Evolutionary conservation across 164 flowering plant species (phyloP).

Genomic region (Paratinospora sagittata): DNA sequence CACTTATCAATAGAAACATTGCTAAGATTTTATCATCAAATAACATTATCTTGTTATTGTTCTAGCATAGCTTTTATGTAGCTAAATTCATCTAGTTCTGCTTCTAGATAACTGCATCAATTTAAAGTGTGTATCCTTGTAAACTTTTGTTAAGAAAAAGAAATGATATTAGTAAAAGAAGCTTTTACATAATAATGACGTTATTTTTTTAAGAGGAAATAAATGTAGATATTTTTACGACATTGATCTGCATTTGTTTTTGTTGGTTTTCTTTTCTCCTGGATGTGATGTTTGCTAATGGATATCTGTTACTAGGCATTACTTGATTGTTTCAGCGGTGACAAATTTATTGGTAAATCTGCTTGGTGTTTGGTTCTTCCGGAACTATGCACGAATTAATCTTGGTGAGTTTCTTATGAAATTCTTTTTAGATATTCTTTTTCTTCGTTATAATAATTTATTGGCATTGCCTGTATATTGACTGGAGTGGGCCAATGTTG

Average conservation of each 20-base stretch:
- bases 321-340: slow-evolving; percentile 91
- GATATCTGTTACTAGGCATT: slow-evolving; percentile 55
- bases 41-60: too few relatives aligned
- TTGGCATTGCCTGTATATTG: not conserved
- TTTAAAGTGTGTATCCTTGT: too few relatives aligned
- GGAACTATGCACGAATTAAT: slow-evolving; percentile 84
- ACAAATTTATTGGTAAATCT: slow-evolving; percentile 90
- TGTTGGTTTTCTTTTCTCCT: not conserved
- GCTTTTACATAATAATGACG: too few relatives aligned
- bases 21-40: too few relatives aligned
- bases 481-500: not conserved
- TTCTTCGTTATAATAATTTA: not conserved
- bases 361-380: slow-evolving; percentile 98
- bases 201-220: too few relatives aligned
- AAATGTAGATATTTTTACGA: not conserved
- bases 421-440: slow-evolving; percentile 5
- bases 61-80: too few relatives aligned
- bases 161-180: too few relatives aligned
- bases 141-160: too few relatives aligned
- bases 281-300: not conserved
- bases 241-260: not conserved
- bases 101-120: too few relatives aligned
- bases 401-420: slow-evolving; percentile 48
- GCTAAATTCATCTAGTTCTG: too few relatives aligned
- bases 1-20: too few relatives aligned